Evolutionary conservation across 179 eudicot genomes (phyloP).

Genomic region (Beta macrorhiza): DNA sequence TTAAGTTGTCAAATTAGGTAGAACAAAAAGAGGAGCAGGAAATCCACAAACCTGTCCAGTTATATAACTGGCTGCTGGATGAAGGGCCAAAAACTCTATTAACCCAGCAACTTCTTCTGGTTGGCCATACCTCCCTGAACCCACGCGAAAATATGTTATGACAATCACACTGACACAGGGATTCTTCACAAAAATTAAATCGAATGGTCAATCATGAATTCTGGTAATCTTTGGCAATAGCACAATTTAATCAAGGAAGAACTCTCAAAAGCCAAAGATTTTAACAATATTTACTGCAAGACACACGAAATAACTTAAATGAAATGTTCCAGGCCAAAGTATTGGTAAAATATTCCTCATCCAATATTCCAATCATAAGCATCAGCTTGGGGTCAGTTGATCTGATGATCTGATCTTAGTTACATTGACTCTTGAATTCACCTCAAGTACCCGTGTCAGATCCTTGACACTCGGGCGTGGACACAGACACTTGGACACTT

Average conservation of each 20-base stretch:
- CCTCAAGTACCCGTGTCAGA: too few relatives aligned
- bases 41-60: conserved; percentile 66
- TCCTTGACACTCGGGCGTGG: too few relatives aligned
- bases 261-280: neutral
- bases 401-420: too few relatives aligned
- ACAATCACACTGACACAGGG: too few relatives aligned
- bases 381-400: neutral
- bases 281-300: neutral
- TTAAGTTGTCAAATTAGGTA: too few relatives aligned
- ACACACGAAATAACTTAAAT: neutral
- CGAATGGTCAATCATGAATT: neutral
- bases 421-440: too few relatives aligned
- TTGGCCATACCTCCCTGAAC: conserved; percentile 27
- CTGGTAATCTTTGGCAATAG: neutral
- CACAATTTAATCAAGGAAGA: neutral
- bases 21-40: neutral
- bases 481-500: too few relatives aligned
- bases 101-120: conserved; percentile 88
- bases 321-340: neutral
- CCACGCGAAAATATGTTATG: neutral
- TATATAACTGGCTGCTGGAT: conserved; percentile 76
- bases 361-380: too few relatives aligned
- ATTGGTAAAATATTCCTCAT: neutral
- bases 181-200: neutral
- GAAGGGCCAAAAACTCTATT: conserved; percentile 75